Percentiles rank a stretch among this genome's conserved stretches.
phyloP scores from a whole-genome alignment of 768 basidiomycete genomes.

The Filobasidium floriforme region DNA sequence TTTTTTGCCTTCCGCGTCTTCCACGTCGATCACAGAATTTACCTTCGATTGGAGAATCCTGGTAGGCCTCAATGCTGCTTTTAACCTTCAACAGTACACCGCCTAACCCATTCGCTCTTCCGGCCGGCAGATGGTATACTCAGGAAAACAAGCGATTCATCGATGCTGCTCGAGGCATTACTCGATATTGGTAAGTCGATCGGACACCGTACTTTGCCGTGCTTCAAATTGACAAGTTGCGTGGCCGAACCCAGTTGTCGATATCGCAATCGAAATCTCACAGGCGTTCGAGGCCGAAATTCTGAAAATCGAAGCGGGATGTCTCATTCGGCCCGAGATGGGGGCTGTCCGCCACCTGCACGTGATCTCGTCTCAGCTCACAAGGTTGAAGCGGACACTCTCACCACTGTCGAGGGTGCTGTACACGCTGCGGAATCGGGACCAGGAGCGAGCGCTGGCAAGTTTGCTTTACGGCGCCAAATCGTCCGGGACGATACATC shows the following conservation, averaged over 20 bases:
- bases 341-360: constrained; percentile 43
- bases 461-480: constrained; percentile 11
- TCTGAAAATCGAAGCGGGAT: constrained; percentile 42
- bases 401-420: constrained; percentile 37
- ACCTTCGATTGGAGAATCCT: constrained; percentile 38
- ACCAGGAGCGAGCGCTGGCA: constrained; percentile 36
- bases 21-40: too few relatives aligned
- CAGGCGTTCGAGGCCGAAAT: constrained; percentile 44
- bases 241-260: constrained; percentile 29
- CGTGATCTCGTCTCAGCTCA: constrained; percentile 43
- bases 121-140: constrained; percentile 38
- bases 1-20: too few relatives aligned
- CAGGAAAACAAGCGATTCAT: constrained; percentile 39
- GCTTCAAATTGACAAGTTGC: not conserved
- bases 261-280: constrained; percentile 36
- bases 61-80: too few relatives aligned
- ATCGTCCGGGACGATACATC: constrained; percentile 5
- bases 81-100: too few relatives aligned
- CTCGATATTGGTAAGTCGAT: constrained; percentile 37
- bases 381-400: constrained; percentile 39
- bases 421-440: constrained; percentile 41
- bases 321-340: constrained; percentile 39
- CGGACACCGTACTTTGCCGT: not conserved
- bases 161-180: constrained; percentile 43
- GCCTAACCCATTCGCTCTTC: too few relatives aligned